Percentiles rank a stretch among this genome's conserved stretches.
Conservation (phyloP, 192 early-diverging fungal species). For the Coemansia sp. region DNA sequence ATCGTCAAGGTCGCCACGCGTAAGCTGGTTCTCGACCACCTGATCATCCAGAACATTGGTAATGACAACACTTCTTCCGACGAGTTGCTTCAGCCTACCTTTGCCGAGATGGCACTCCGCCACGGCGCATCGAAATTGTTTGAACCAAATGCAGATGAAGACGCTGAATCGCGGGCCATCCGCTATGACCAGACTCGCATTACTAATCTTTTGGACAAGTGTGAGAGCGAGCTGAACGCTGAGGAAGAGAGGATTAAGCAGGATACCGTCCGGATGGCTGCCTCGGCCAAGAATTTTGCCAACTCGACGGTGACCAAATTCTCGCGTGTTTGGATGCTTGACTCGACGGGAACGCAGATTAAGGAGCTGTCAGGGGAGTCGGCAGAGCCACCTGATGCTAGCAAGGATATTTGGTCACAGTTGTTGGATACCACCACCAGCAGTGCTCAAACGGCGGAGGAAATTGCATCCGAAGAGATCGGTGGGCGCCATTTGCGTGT, state of each 20-base stretch:
- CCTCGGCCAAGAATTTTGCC: neutral
- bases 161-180: conserved; percentile 40
- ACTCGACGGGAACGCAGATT: conserved; percentile 1
- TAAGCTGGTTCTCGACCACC: conserved; percentile 97
- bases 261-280: neutral
- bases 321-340: conserved; percentile 34
- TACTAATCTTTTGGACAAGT: conserved; percentile 27
- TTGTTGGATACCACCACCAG: conserved; percentile 6
- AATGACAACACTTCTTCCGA: neutral
- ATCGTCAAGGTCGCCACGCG: conserved; percentile 92
- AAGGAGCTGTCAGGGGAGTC: neutral
- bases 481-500: conserved; percentile 27
- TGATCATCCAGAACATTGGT: conserved; percentile 90
- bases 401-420: conserved; percentile 22
- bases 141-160: conserved; percentile 59
- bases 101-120: conserved; percentile 70
- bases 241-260: neutral
- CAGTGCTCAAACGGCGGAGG: neutral
- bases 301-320: conserved; percentile 13
- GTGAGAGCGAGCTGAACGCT: conserved; percentile 12
- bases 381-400: neutral
- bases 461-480: conserved; percentile 6
- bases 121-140: conserved; percentile 82
- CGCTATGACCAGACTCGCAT: conserved; percentile 20
- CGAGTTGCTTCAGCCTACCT: conserved; percentile 6